Percentiles rank a stretch among this genome's conserved stretches.
Conservation (phyloP, 352 stramenopile genomes). For the Phytophthora pinifolia region DNA sequence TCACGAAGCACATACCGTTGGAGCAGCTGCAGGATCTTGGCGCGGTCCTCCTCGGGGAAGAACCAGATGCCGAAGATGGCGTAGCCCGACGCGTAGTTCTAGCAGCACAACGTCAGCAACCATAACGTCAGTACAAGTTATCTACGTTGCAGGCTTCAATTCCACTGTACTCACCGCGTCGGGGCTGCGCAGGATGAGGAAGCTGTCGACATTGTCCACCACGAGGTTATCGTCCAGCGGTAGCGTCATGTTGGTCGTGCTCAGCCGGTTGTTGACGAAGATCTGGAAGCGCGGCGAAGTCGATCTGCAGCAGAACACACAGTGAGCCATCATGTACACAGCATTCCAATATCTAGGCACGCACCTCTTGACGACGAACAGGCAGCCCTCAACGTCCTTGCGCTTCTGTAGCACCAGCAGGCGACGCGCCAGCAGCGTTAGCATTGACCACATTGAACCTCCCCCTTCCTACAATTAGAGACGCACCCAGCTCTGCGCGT, state of each 20-base stretch:
- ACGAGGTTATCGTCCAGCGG: slow-evolving; percentile 66
- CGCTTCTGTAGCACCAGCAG: slow-evolving; percentile 56
- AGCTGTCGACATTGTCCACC: slow-evolving; percentile 84
- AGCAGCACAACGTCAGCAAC: slow-evolving; percentile 3
- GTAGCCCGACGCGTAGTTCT: slow-evolving; percentile 59
- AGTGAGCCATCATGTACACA: background rate
- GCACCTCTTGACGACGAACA: slow-evolving; percentile 86
- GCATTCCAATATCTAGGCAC: background rate
- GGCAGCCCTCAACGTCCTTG: slow-evolving; percentile 82
- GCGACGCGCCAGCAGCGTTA: slow-evolving; percentile 13
- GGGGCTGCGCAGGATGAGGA: slow-evolving; percentile 79
- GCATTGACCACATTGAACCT: background rate
- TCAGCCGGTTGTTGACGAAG: slow-evolving; percentile 90
- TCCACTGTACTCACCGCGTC: slow-evolving; percentile 35
- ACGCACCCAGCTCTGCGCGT: slow-evolving; percentile 80
- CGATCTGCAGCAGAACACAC: slow-evolving; percentile 37
- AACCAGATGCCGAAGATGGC: slow-evolving; percentile 89
- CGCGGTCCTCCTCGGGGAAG: slow-evolving; percentile 82
- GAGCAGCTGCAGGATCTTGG: slow-evolving; percentile 76
- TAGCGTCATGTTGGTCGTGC: slow-evolving; percentile 86
- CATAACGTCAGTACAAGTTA: background rate
- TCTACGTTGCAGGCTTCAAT: background rate
- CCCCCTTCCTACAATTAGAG: background rate
- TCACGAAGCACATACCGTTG: slow-evolving; percentile 45
- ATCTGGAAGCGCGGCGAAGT: slow-evolving; percentile 82